Evolutionary conservation across 306 rosid species (phyloP).

Genomic region (Vigna angularis): DNA sequence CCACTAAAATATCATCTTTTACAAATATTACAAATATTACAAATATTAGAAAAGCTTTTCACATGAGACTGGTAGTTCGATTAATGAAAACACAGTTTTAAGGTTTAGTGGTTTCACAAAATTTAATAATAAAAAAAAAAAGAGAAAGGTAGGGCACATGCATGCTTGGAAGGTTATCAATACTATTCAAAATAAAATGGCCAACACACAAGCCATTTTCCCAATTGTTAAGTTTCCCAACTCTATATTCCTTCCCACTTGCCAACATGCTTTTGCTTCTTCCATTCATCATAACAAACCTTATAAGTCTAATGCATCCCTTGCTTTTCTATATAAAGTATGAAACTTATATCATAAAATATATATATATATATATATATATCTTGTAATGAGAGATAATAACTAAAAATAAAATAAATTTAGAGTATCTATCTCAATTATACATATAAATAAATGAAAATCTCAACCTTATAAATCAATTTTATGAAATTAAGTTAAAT

Average conservation of each 20-base stretch:
- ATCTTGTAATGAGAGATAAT: too few species aligned
- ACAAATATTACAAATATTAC: not conserved
- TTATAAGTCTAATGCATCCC: conserved; percentile 30
- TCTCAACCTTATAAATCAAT: too few species aligned
- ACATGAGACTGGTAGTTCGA: not conserved
- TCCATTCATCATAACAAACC: conserved; percentile 28
- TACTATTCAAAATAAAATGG: conserved; percentile 1
- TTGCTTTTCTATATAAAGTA: too few species aligned
- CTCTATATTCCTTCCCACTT: conserved; percentile 16
- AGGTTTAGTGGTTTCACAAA: not conserved
- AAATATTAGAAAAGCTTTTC: not conserved
- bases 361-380: too few species aligned
- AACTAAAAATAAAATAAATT: too few species aligned
- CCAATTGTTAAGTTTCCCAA: not conserved
- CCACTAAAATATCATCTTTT: not conserved
- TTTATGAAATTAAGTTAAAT: too few species aligned
- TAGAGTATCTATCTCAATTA: too few species aligned
- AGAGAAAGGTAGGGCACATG: conserved; percentile 8
- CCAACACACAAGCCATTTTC: not conserved
- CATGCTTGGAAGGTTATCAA: not conserved
- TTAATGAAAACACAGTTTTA: not conserved
- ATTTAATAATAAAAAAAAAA: too few species aligned
- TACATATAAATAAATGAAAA: too few species aligned
- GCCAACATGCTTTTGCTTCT: conserved; percentile 22
- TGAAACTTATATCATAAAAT: too few species aligned